phyloP scores from a whole-genome alignment of 1,139 yeast genomes.

The Scheffersomyces titani region DNA sequence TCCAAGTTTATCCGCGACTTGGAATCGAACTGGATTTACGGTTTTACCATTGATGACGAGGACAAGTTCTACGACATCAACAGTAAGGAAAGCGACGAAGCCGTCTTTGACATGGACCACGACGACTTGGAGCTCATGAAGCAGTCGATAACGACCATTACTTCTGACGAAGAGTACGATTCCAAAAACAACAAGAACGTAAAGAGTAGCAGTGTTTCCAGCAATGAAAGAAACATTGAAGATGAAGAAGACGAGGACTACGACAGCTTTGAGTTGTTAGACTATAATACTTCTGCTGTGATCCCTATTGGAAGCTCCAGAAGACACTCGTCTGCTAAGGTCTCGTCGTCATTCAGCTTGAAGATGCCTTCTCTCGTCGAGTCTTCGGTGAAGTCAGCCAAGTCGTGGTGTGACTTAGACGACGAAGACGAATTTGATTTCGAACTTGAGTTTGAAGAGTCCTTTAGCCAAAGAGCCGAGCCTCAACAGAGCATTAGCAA shows the following conservation, averaged over 20 bases:
- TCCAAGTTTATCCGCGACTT: conserved; percentile 30
- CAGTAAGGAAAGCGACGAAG: conserved; percentile 11
- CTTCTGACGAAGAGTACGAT: conserved; percentile 26
- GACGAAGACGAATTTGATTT: conserved; percentile 22
- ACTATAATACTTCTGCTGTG: conserved; percentile 8
- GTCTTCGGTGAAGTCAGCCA: conserved; percentile 28
- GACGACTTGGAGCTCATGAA: conserved; percentile 16
- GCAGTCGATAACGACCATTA: not conserved
- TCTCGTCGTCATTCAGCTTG: conserved; percentile 6
- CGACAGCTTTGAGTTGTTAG: conserved; percentile 8
- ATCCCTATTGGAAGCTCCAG: conserved; percentile 9
- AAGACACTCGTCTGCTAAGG: conserved; percentile 2
- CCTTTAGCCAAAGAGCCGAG: not conserved
- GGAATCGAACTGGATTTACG: conserved; percentile 29
- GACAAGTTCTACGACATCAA: conserved; percentile 15
- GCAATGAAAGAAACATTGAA: conserved; percentile 23
- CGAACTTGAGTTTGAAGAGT: conserved; percentile 3
- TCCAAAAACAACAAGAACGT: conserved; percentile 9
- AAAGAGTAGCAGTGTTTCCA: conserved; percentile 30
- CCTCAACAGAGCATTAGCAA: not conserved
- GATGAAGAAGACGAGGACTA: conserved; percentile 9
- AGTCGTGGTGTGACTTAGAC: conserved; percentile 39
- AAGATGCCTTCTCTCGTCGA: conserved; percentile 33
- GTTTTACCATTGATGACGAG: conserved; percentile 41
- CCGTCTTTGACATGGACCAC: conserved; percentile 36